Conservation (phyloP, 768 basidiomycete species). For the Russula earlei region DNA sequence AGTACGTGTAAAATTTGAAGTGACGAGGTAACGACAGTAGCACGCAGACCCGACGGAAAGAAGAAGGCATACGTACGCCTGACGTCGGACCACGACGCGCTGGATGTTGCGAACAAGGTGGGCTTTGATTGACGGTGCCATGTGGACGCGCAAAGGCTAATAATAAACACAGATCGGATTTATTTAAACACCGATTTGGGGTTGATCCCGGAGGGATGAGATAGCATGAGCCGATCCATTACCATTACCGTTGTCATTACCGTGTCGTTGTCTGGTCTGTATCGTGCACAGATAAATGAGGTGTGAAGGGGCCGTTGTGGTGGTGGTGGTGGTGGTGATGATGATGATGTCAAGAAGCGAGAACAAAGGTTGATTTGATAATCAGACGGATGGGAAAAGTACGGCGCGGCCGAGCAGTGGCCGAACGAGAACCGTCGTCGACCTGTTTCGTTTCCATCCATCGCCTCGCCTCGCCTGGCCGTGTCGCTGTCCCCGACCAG, state of each 20-base stretch:
- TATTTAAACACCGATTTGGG: slow-evolving; percentile 45
- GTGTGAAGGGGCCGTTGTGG: too few relatives aligned
- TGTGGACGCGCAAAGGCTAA: background rate
- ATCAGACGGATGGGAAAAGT: too few relatives aligned
- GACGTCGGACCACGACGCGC: slow-evolving; percentile 90
- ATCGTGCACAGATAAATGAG: too few relatives aligned
- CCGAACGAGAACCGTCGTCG: too few relatives aligned
- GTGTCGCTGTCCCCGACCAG: background rate
- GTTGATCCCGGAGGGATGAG: too few relatives aligned
- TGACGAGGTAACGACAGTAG: background rate
- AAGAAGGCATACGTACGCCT: slow-evolving; percentile 99
- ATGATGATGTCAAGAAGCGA: too few relatives aligned
- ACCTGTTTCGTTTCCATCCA: background rate
- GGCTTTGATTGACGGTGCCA: slow-evolving; percentile 13
- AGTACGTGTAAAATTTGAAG: background rate
- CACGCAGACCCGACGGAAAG: slow-evolving; percentile 85
- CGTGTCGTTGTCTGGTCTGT: too few relatives aligned
- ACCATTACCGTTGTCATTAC: too few relatives aligned
- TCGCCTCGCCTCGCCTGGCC: background rate
- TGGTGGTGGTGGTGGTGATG: too few relatives aligned
- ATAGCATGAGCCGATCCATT: too few relatives aligned
- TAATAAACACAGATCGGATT: slow-evolving; percentile 68
- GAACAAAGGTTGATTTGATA: too few relatives aligned
- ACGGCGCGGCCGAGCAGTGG: too few relatives aligned
- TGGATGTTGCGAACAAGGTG: slow-evolving; percentile 97